These are phyloP conservation scores for Apiospora arundinis DNA, from an alignment of 2,329 filamentous ascomycete species.

Conservation along the genomic window DNA sequence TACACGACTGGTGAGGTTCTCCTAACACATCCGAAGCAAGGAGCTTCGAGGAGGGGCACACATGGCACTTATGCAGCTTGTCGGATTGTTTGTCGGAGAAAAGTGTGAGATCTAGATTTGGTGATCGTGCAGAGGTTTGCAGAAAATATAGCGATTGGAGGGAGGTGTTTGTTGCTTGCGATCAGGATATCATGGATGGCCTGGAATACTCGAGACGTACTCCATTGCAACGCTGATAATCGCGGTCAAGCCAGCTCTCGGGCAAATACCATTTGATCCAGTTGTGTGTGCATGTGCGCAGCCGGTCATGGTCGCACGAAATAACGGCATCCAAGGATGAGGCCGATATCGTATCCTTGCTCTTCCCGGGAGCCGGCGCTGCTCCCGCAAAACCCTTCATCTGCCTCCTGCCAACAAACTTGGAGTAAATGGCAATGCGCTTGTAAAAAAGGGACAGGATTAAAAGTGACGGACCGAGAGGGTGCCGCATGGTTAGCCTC, in stretches of 20 bases:
- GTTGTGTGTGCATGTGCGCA: not conserved
- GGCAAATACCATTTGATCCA: not conserved
- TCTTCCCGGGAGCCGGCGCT: not conserved
- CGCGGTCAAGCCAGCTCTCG: not conserved
- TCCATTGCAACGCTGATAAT: not conserved
- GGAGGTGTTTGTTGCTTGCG: not conserved
- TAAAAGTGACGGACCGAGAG: slow-evolving; percentile 6
- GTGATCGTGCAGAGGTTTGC: slow-evolving; percentile 13
- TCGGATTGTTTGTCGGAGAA: slow-evolving; percentile 17
- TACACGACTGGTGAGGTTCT: not conserved
- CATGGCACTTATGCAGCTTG: slow-evolving; percentile 6
- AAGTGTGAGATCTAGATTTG: slow-evolving; percentile 1
- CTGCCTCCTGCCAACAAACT: not conserved
- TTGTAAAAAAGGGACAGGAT: not conserved
- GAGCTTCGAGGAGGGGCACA: not conserved
- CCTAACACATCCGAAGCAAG: slow-evolving; percentile 3
- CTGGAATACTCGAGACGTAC: not conserved
- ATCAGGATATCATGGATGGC: not conserved
- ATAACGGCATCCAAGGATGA: slow-evolving; percentile 12
- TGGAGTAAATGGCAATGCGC: not conserved
- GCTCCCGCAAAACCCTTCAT: not conserved
- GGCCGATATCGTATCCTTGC: slow-evolving; percentile 15
- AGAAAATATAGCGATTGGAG: not conserved
- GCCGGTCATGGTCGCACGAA: slow-evolving; percentile 5
- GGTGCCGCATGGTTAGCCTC: not conserved